phyloP scores from a whole-genome alignment of 805 yeast genomes.

The Isabelozyma heimii region DNA sequence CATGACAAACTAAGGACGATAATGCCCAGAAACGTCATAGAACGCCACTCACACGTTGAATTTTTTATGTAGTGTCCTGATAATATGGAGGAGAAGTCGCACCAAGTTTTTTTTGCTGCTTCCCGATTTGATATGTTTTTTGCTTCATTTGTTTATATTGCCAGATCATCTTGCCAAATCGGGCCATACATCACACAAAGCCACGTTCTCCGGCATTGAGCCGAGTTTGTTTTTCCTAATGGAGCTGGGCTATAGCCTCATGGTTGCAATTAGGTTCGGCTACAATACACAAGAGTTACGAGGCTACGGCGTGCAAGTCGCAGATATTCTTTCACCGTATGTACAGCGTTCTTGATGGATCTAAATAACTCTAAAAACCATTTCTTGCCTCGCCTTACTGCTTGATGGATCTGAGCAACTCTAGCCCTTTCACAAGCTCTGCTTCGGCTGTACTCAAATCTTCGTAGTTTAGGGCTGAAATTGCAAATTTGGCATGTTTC shows the following conservation, averaged over 20 bases:
- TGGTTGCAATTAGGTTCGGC: not conserved
- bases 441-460: slow-evolving; percentile 66
- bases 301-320: not conserved
- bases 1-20: not conserved
- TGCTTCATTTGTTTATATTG: not conserved
- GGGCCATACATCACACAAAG: not conserved
- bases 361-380: too few relatives aligned
- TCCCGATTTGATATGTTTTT: not conserved
- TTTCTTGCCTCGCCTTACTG: not conserved
- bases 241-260: not conserved
- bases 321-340: too few relatives aligned
- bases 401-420: slow-evolving; percentile 26
- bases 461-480: slow-evolving; percentile 76
- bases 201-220: not conserved
- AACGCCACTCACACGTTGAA: not conserved
- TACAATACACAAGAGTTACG: not conserved
- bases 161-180: not conserved
- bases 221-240: not conserved
- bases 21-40: not conserved
- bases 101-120: not conserved
- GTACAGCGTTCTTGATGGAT: too few relatives aligned
- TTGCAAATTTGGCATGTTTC: slow-evolving; percentile 70
- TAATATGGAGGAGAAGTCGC: not conserved
- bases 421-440: slow-evolving; percentile 56
- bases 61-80: not conserved